Evolutionary conservation across 495 filamentous ascomycete genomes (phyloP), one percentile per base, ranked within the genome.

Genomic region (Lasiosphaeria hispida): DNA sequence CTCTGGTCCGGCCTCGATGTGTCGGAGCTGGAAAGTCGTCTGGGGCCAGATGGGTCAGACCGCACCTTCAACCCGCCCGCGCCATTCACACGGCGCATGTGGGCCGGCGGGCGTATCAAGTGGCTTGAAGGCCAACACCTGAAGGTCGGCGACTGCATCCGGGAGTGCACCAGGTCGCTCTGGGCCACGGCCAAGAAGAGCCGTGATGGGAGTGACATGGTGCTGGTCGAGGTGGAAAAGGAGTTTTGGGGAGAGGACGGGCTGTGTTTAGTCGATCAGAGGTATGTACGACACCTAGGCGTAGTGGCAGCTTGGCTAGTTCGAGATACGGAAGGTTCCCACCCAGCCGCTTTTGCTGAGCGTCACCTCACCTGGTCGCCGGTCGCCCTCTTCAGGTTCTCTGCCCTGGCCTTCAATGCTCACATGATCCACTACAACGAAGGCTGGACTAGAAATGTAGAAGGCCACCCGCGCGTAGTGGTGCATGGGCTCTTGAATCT

Each of bases 351-450:
- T 3, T 53, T 57, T 37, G 54, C 62, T 0, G 18, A 51, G 1
- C 63, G 64, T 7, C 76, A 79, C 10, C 71, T 84, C 43, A 58
- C 65, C 11, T 83, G 82, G 66, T 83, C 84, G 0, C 73, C 79
- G 3, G 77, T 80, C 5, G 79, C 80, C 0, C 77, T 90, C 7
- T 89, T 89, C 67, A 80, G 86, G 4, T 90, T 90, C 74, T 87
- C 84, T 0, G 87, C 87, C 0, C 68, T 91, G 18, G 90, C 86
- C 3, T 89, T 87, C 68, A 90, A 89, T 58, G 82, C 77, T 0
- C 87, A 89, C 62, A 87, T 83, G 67, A 90, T 90, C 40, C 87
- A 90, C 64, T 89, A 87, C 65, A 85, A 84, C 37, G 66, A 73
- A 3, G 71, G 76, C 4, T 87, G 84, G 84, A 80, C 79, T 11